A percentile compares a stretch with the other conserved stretches of the same genome.
These are phyloP conservation scores for Penicillium crystallinum DNA, from an alignment of 495 filamentous ascomycete genomes.

Conservation along the genomic window DNA sequence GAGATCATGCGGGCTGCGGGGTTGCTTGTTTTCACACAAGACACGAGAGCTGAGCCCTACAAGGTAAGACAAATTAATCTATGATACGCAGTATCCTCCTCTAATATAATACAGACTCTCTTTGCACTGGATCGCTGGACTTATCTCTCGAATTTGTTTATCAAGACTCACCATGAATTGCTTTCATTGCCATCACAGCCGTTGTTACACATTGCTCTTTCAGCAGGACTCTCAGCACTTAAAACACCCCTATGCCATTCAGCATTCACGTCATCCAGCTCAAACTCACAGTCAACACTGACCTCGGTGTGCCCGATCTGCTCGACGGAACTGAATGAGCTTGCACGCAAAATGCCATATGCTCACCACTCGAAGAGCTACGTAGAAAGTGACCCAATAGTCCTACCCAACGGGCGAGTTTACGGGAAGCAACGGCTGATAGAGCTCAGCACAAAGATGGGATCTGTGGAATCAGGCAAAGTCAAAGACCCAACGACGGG, in stretches of 20 bases:
- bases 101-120: slow-evolving; percentile 48
- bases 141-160: slow-evolving; percentile 73
- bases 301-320: slow-evolving; percentile 88
- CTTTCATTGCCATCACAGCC: slow-evolving; percentile 78
- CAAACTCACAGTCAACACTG: slow-evolving; percentile 52
- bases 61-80: slow-evolving; percentile 41
- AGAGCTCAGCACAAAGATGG: slow-evolving; percentile 66
- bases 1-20: slow-evolving; percentile 72
- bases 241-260: slow-evolving; percentile 95
- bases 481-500: slow-evolving; percentile 81
- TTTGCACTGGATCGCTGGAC: slow-evolving; percentile 71
- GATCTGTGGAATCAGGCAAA: slow-evolving; percentile 44
- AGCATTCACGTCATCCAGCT: slow-evolving; percentile 50
- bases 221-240: slow-evolving; percentile 85
- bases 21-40: slow-evolving; percentile 67
- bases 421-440: slow-evolving; percentile 73
- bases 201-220: slow-evolving; percentile 86
- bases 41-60: slow-evolving; percentile 58
- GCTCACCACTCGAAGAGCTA: slow-evolving; percentile 91
- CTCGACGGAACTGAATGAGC: slow-evolving; percentile 85
- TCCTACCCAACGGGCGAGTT: slow-evolving; percentile 81
- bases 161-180: slow-evolving; percentile 79
- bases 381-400: slow-evolving; percentile 77
- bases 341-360: slow-evolving; percentile 84
- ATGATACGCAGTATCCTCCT: neutral